Evolutionary conservation across 176 grass and related monocot species (phyloP).

Genomic region (Phragmites australis): DNA sequence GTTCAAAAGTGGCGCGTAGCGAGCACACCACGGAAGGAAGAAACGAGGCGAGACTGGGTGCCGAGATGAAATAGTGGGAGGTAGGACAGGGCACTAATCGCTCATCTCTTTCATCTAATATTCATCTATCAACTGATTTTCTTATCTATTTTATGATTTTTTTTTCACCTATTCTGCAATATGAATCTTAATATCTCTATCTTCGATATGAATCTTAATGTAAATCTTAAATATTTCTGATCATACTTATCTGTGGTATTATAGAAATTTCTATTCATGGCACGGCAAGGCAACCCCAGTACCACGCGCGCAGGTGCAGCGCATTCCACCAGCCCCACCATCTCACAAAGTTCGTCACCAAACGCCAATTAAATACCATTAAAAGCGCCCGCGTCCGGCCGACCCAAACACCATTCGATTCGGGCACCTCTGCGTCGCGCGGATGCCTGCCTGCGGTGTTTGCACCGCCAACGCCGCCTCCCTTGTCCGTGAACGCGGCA

Average conservation of each 20-base stretch:
- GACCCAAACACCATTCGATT: background rate
- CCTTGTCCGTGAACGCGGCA: background rate
- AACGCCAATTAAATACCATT: slow-evolving; percentile 46
- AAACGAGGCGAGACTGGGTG: background rate
- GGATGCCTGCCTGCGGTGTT: background rate
- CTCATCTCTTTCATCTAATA: no score
- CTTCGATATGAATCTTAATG: no score
- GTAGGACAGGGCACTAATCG: background rate
- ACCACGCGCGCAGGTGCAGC: background rate
- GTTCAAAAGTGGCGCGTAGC: slow-evolving; percentile 16
- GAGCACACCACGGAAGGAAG: slow-evolving; percentile 27
- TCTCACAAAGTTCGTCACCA: background rate
- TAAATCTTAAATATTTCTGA: no score
- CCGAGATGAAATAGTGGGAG: background rate
- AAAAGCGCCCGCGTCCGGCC: slow-evolving; percentile 37
- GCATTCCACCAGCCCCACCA: background rate
- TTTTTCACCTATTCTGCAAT: no score
- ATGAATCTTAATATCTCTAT: no score
- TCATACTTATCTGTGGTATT: no score
- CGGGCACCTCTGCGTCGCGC: background rate
- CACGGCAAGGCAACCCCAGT: background rate
- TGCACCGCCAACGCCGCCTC: background rate
- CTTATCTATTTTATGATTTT: no score
- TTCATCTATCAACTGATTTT: no score
- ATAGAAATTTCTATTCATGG: no score